Evolutionary conservation across 129 eudicot species (phyloP), one percentile per base, ranked within the genome.

Genomic region (Helianthus annuus): DNA sequence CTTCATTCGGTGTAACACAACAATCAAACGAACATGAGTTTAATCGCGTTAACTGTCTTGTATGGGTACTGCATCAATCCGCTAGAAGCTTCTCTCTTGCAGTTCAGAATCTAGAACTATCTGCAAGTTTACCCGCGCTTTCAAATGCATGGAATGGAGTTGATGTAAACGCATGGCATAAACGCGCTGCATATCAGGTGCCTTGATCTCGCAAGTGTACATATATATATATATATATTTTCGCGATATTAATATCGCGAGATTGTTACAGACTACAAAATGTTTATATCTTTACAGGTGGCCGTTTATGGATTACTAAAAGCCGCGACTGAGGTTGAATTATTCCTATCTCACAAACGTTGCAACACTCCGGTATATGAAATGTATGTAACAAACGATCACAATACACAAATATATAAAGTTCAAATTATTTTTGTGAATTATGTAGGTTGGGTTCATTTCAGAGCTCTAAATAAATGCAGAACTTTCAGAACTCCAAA

Each of bases 131-230:
- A 7, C 88, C 96, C 5, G 86, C 84, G 68, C 83, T 90, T 74
- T 78, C 97, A 40, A 85, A 81, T 87, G 97, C 97, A 8, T 90
- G 94, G 97, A 73, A 46, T 48, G 97, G 97, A 75, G 84, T 87
- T 10, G 97, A 90, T 81, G 94, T 87, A 12, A 81, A 85, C 29
- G 82, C 87, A 15, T 90, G 97, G 97, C 94, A 85, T 71, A 90
- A 81, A 79, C 83, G 70, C 71, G 45, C 81, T 38, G 88, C 97
- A 29, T 87, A 90, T 83, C 91, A 87, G 97, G 97, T 52, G 44
- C n/a, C 46, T 42, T 9, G 10, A 42, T 42, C 46, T 6, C 1
- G 10, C 10, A 42, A 42, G 46, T 42, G 46, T 42, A 42, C 46
- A 42, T 7, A 42, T 42, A 19, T 19, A 42, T 42, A 42, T 7